phyloP scores from a whole-genome alignment of 257 asterid species.

The Nicotiana undulata region DNA sequence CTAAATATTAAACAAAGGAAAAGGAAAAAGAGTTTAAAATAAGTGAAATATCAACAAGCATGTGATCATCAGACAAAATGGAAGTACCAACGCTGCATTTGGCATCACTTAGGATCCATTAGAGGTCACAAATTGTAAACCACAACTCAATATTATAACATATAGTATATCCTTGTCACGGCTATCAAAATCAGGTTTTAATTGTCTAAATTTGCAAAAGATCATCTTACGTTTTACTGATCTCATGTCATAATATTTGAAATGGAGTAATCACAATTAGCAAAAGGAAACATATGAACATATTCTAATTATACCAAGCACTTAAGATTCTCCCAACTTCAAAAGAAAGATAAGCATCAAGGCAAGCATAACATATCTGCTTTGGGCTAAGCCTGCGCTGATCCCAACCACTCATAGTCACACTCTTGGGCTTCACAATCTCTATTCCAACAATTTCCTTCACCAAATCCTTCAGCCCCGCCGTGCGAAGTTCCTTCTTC shows the following conservation, averaged over 20 bases:
- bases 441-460: not conserved
- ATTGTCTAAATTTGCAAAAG: no score
- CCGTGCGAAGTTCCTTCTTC: not conserved
- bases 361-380: slow-evolving; percentile 2
- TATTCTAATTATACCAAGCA: not conserved
- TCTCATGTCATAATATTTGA: no score
- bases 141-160: not conserved
- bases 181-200: not conserved
- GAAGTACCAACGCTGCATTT: not conserved
- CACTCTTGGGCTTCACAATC: not conserved
- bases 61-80: not conserved
- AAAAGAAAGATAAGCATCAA: slow-evolving; percentile 2
- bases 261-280: not conserved
- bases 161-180: not conserved
- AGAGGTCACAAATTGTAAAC: not conserved
- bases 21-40: not conserved
- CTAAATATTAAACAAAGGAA: not conserved
- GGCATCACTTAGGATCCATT: not conserved
- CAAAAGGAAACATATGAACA: not conserved
- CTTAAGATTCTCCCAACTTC: not conserved
- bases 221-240: no score
- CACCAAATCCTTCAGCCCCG: not conserved
- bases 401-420: not conserved
- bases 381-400: not conserved
- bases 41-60: not conserved